Conservation (phyloP, 2,329 filamentous ascomycete genomes). For the Colletotrichum shisoi region DNA sequence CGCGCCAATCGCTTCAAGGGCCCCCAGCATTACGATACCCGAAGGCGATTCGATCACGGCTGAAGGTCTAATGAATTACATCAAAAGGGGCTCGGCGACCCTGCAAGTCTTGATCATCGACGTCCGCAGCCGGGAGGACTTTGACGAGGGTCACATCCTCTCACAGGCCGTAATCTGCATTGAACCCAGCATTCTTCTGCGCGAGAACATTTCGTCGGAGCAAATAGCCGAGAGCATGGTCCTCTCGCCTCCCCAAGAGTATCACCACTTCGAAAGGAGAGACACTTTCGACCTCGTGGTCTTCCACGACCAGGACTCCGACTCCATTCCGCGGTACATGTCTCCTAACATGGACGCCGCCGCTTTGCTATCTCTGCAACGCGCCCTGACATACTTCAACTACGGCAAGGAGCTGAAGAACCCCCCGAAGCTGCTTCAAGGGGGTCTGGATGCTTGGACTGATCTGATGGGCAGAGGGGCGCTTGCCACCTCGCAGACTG, state of each 20-base stretch:
- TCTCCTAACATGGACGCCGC: constrained; percentile 52
- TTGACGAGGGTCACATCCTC: constrained; percentile 88
- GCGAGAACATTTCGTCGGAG: constrained; percentile 70
- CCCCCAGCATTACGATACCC: constrained; percentile 52
- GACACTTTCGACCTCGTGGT: constrained; percentile 86
- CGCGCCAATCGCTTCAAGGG: constrained; percentile 47
- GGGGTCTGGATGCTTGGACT: constrained; percentile 86
- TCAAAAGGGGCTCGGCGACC: constrained; percentile 57
- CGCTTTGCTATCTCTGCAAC: constrained; percentile 75
- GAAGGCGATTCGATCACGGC: constrained; percentile 68
- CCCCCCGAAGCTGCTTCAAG: constrained; percentile 78
- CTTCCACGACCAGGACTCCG: constrained; percentile 80
- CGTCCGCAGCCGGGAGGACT: constrained; percentile 79
- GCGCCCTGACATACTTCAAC: constrained; percentile 85
- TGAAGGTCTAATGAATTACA: constrained; percentile 74
- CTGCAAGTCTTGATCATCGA: constrained; percentile 83
- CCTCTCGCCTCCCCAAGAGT: constrained; percentile 76
- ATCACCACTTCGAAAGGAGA: constrained; percentile 73
- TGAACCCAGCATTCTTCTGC: constrained; percentile 77
- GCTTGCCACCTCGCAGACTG: constrained; percentile 54
- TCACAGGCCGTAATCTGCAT: constrained; percentile 86
- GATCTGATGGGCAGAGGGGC: constrained; percentile 79
- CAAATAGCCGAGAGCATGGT: constrained; percentile 73
- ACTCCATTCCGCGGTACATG: constrained; percentile 55
- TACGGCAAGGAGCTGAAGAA: constrained; percentile 76